Base-by-base conservation (phyloP, 2,329 filamentous ascomycete genomes). In the Boeremia lycopersici region DNA sequence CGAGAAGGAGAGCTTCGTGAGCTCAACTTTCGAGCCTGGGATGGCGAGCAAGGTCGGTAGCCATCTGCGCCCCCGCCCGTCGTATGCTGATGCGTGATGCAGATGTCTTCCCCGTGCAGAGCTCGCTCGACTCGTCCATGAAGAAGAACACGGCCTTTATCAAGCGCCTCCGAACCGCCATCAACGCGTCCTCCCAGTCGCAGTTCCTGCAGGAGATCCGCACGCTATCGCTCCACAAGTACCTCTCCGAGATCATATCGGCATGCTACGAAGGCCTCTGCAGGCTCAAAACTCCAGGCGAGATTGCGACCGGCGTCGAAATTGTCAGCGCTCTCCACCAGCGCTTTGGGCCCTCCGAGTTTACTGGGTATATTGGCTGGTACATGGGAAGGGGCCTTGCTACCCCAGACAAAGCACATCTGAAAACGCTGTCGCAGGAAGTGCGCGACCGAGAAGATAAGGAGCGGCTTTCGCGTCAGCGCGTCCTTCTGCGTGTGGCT, bases 121-220 rank as follows among this genome's bases (percentile, higher is more conserved):
- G 85, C 71, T 89, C 90, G 28, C 88, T 98, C 70, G 93, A 98
- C 76, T 96, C 93, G 47, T 95, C 93, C 46, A 83, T 98, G 75
- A 97, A 96, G 80, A 98, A 97, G 81, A 98, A 98, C 70, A 98
- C 93, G 4, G 92, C 93, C 63, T 97, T 98, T 76, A 98, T 98
- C 73, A 97, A 96, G 78, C 91, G 93, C 70, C 83, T 98, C 51
- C 90, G 93, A 66, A 97, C 93, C 54, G 90, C 91, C 56, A 88
- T 98, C 60, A 93, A 89, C 60, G 79, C 90, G 43, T 82, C 91
- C 52, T 90, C 89, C 50, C 86, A 93, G 49, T 81, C 85, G 63
- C 95, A 91, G 55, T 96, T 98, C 77, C 79, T 96, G 42, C 87
- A 93, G 73, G 93, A 98, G 73, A 93, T 96, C 67, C 88, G 89